Percentiles rank a stretch among this genome's conserved stretches.
phyloP scores from a whole-genome alignment of 2,329 filamentous ascomycete species.

The Fonsecaea pugnacius region DNA sequence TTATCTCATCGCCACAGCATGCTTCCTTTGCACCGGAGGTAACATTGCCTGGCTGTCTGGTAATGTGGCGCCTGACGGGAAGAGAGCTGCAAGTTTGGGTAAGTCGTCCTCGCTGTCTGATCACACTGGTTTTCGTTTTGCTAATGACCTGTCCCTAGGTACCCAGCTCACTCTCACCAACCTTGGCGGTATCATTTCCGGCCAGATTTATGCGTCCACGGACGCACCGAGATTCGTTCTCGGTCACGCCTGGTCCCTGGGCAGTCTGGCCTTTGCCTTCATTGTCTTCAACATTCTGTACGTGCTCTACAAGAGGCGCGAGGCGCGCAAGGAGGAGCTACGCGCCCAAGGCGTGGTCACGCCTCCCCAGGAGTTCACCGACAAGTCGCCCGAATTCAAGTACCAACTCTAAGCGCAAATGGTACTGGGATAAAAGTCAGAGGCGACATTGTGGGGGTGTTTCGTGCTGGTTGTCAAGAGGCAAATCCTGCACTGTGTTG shows the following conservation, averaged over 20 bases:
- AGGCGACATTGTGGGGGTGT: not conserved
- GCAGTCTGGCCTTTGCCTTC: slow-evolving; percentile 27
- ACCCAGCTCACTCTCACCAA: slow-evolving; percentile 31
- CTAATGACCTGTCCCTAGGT: slow-evolving; percentile 3
- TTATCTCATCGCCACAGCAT: slow-evolving; percentile 40
- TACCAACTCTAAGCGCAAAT: slow-evolving; percentile 27
- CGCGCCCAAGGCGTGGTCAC: slow-evolving; percentile 26
- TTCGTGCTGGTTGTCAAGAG: not conserved
- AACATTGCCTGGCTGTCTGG: slow-evolving; percentile 41
- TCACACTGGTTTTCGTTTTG: not conserved
- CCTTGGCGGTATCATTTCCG: slow-evolving; percentile 54
- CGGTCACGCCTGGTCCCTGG: slow-evolving; percentile 31
- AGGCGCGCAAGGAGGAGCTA: slow-evolving; percentile 21
- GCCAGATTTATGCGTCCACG: slow-evolving; percentile 33
- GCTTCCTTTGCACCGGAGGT: slow-evolving; percentile 43
- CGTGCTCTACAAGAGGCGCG: slow-evolving; percentile 26
- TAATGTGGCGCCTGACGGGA: slow-evolving; percentile 40
- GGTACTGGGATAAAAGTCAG: not conserved
- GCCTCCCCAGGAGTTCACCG: slow-evolving; percentile 29
- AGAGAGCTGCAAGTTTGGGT: slow-evolving; percentile 47
- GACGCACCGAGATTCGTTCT: slow-evolving; percentile 27
- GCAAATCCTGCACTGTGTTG: not conserved
- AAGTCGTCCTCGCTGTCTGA: slow-evolving; percentile 1
- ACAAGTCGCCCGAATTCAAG: slow-evolving; percentile 29
- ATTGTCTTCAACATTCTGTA: slow-evolving; percentile 29